Conservation (phyloP, 192 early-diverging fungal genomes). For the Hyaloraphidium curvatum region DNA sequence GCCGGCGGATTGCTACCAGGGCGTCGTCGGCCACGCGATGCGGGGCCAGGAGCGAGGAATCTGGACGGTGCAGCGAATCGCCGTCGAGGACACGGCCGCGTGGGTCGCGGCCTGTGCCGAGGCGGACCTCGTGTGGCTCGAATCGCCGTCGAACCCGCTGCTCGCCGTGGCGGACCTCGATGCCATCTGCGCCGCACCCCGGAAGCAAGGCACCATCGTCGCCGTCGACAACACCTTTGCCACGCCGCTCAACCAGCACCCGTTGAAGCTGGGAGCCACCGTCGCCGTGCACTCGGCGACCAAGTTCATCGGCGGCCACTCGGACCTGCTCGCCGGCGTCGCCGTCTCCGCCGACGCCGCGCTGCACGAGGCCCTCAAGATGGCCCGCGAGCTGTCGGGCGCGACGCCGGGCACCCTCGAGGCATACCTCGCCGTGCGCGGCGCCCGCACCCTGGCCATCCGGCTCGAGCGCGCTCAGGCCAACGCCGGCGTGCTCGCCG, state of each 20-base stretch:
- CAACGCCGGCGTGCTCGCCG: conserved; percentile 56
- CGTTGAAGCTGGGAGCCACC: conserved; percentile 77
- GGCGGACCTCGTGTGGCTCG: conserved; percentile 72
- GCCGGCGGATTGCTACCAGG: too few species aligned
- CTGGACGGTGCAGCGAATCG: too few species aligned
- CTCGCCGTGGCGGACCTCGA: conserved; percentile 86
- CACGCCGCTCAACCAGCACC: conserved; percentile 81
- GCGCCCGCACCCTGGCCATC: conserved; percentile 87
- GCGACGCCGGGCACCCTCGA: conserved; percentile 80
- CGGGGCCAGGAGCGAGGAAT: too few species aligned
- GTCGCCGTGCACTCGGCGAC: conserved; percentile 93
- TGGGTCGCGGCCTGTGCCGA: too few species aligned
- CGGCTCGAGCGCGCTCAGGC: conserved; percentile 90
- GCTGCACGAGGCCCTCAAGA: conserved; percentile 69
- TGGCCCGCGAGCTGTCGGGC: conserved; percentile 89
- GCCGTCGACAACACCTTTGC: conserved; percentile 99
- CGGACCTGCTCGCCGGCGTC: conserved; percentile 97
- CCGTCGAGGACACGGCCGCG: too few species aligned
- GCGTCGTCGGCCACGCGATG: too few species aligned
- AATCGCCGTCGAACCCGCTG: conserved; percentile 92
- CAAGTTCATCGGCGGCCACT: conserved; percentile 92
- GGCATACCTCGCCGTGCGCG: conserved; percentile 77
- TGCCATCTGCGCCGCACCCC: conserved; percentile 50
- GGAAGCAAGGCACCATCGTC: conserved; percentile 54
- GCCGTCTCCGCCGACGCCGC: conserved; percentile 52